Evolutionary conservation across 2,329 filamentous ascomycete species (phyloP), one percentile per base, ranked within the genome.

Genomic region (Ascochyta viciae-villosae): DNA sequence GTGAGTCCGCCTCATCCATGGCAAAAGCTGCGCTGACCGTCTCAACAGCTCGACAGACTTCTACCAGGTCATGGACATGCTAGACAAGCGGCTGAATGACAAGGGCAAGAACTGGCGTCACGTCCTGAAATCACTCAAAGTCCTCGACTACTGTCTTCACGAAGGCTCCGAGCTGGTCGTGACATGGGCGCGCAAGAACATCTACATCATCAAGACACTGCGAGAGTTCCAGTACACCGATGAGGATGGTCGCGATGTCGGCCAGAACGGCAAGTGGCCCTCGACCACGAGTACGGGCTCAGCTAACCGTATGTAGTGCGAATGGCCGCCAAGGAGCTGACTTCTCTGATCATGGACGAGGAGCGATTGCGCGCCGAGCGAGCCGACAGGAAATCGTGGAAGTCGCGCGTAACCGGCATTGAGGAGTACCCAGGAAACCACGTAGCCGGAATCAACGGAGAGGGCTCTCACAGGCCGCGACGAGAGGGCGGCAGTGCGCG

Each of bases 31-130:
- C 64, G 64, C 72, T 76, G 63, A 75, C 62, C 39, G 39, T 22
- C 54, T 35, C 42, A 33, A 37, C 67, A 96, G 94, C 74, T 93
- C 92, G 33, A 94, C 90, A 78, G 95, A 98, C 76, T 99, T 99
- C 81, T 96, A 96, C 81, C 94, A 99, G 76, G 97, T 99, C 71
- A 96, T 99, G 89, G 95, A 99, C 77, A 99, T 99, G 92, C 83
- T 99, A 65, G 95, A 99, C 80, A 98, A 98, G 82, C 89, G 95
- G 66, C 82, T 99, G 72, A 99, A 99, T 71, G 95, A 99, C 78
- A 98, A 99, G 79, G 95, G 95, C 73, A 99, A 98, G 84, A 99
- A 99, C 76, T 99, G 95, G 95, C 89, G 95, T 69, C 95, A 99
- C 76, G 95, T 99, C 12, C 82, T 99, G 57, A 99, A 99, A 79